Base-by-base conservation (phyloP, 1,139 yeast genomes). In the Geotrichum candidum region DNA sequence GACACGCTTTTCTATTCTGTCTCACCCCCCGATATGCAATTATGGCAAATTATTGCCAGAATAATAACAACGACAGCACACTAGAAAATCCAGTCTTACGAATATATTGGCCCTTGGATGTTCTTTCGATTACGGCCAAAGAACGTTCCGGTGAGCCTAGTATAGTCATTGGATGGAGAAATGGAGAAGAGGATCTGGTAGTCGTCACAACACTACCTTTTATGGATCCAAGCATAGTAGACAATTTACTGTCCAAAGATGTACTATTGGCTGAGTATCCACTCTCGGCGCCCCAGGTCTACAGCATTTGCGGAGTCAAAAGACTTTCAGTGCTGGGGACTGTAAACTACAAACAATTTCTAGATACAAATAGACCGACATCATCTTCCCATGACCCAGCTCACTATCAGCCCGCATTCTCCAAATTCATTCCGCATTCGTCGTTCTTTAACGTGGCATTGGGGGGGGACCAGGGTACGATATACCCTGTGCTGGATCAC, bases 31-130 rank as follows among this genome's bases (percentile, higher is more conserved):
- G 46, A 41, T 41, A 41, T 15, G 46, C 46, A 41, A 41, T 41
- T 41, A 41, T 41, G 46, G 46, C 46, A 41, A 41, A 15, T n/a
- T 15, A 15, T 41, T 41, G 46, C 46, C 46, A 41, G 5, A 41
- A n/a, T 41, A 41, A 41, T n/a, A 41, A n/a, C 6, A 41, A 41
- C 22, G 46, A 41, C 46, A 41, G 1, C 18, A 41, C 46, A 6
- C 46, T 15, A 11, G 46, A n/a, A 41, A 15, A 15, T 15, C 46
- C 46, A 61, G 61, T 67, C 35, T 51, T 69, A 23, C 72, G 77
- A 59, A 70, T 74, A 23, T 76, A 66, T 65, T 76, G 79, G 79
- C 78, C 79, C 1, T 57, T 65, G 25, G 74, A 73, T 54, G 70
- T 73, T 13, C 62, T 72, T 15, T 61, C 62, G 27, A 61, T 64